Base-by-base conservation (phyloP, 1,139 yeast genomes). In the Geotrichum cucujoidarum region DNA sequence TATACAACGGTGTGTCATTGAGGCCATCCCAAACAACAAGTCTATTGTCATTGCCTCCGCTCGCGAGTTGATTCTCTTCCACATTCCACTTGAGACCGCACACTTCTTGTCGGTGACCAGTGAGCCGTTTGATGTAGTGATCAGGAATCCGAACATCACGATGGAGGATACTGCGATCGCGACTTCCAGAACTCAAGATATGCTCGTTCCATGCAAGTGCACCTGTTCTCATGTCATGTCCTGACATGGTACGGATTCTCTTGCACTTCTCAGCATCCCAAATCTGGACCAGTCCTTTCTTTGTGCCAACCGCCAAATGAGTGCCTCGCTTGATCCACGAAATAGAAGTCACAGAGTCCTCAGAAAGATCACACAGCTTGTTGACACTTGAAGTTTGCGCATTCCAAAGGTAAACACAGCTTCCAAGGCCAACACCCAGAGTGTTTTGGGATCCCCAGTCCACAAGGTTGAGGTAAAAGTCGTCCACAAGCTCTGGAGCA, bases 401-500 rank as follows among this genome's bases (percentile, higher is more conserved):
- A 63, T 89, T 90, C 90, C 97, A 90, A 21, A 90, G 69, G 63
- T 92, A 92, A 1, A 90, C 96, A 45, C 87, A 77, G 48, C 86
- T 81, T 0, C 95, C 95, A 40, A 92, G 72, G 0, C 97, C 97
- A 8, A 92, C 98, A 0, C 95, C 96, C 33, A 92, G 69, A 25
- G 86, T 71, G 65, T 90, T 95, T 54, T 83, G 89, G 31, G 87
- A 79, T 0, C 97, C 96, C 99, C 99, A 92, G 64, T 92, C 97
- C 1, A 92, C 86, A 52, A 92, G 71, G 62, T 92, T 94, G 39
- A 89, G 73, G 63, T 92, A 92, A 62, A 90, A 92, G 65, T 92
- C 97, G 64, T 94, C 98, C 10, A 89, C 86, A 33, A 94, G 71
- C 51, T 89, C 95, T 0, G 98, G 99, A 0, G 99, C 99, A 68